These are phyloP conservation scores for Phialophora verrucosa DNA, from an alignment of 2,329 filamentous ascomycete species.

Conservation along the genomic window DNA sequence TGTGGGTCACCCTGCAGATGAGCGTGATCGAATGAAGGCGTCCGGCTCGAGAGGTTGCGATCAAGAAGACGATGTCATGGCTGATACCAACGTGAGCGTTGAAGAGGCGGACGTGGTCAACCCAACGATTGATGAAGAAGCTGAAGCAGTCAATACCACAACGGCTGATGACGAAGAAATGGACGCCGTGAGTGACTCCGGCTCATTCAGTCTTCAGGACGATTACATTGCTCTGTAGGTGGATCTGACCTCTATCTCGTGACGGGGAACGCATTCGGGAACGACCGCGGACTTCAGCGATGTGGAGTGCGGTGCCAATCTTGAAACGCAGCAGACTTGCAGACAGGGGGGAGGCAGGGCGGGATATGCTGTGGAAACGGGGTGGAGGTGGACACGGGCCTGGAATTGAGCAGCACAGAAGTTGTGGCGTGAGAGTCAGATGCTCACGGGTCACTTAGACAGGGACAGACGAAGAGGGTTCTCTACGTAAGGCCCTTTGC, in stretches of 20 bases:
- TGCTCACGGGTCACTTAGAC: not conserved
- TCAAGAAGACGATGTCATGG: not conserved
- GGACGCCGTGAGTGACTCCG: not conserved
- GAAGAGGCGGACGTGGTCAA: not conserved
- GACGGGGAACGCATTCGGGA: not conserved
- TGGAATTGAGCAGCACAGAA: not conserved
- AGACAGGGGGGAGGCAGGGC: not conserved
- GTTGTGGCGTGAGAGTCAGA: not conserved
- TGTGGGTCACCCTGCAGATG: not conserved
- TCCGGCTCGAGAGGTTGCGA: not conserved
- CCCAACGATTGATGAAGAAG: not conserved
- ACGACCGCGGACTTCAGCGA: not conserved
- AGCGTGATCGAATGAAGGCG: not conserved
- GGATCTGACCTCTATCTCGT: not conserved
- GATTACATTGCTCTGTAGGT: slow-evolving; percentile 9
- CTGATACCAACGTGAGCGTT: not conserved
- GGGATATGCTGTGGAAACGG: not conserved
- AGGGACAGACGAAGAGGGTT: too few relatives aligned
- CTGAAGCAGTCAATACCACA: not conserved
- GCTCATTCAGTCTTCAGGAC: slow-evolving; percentile 3
- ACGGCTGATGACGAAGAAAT: not conserved
- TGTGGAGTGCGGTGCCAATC: too few relatives aligned
- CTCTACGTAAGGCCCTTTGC: too few relatives aligned
- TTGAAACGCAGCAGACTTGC: not conserved
- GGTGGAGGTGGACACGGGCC: not conserved